Percentiles rank a stretch among this genome's conserved stretches.
Conservation (phyloP, 768 basidiomycete genomes). For the Pulveroboletus sp. region DNA sequence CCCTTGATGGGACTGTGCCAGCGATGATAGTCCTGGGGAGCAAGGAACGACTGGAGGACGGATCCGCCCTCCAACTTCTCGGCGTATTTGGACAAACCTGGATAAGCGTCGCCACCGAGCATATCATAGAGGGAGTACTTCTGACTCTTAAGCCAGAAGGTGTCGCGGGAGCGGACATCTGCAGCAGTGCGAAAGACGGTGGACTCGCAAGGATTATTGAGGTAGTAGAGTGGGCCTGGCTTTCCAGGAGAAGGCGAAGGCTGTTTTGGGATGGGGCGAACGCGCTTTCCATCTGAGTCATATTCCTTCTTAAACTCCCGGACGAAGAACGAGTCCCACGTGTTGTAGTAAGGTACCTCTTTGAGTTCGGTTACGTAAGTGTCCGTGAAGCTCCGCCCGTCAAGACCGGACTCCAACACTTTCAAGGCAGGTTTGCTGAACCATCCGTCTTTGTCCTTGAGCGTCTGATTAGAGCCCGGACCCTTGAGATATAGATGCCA, state of each 20-base stretch:
- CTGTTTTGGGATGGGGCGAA: conserved; percentile 15
- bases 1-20: conserved; percentile 59
- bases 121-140: conserved; percentile 57
- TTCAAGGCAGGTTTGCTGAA: background rate
- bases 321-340: conserved; percentile 57
- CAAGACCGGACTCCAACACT: background rate
- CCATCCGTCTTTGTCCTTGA: background rate
- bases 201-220: conserved; percentile 56
- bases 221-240: conserved; percentile 18
- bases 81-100: conserved; percentile 21
- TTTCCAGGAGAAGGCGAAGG: too few species aligned
- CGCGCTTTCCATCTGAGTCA: too few species aligned
- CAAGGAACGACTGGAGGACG: conserved; percentile 56
- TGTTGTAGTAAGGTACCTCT: conserved; percentile 2
- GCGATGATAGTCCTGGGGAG: conserved; percentile 52
- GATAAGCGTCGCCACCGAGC: conserved; percentile 28
- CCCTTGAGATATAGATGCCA: background rate
- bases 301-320: conserved; percentile 30
- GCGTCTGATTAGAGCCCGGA: background rate
- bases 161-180: conserved; percentile 40
- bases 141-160: conserved; percentile 59
- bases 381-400: background rate
- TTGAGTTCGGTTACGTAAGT: background rate
- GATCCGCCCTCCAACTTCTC: conserved; percentile 45
- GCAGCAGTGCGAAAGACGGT: conserved; percentile 34